phyloP scores from a whole-genome alignment of 495 filamentous ascomycete genomes.

The Evernia prunastri region DNA sequence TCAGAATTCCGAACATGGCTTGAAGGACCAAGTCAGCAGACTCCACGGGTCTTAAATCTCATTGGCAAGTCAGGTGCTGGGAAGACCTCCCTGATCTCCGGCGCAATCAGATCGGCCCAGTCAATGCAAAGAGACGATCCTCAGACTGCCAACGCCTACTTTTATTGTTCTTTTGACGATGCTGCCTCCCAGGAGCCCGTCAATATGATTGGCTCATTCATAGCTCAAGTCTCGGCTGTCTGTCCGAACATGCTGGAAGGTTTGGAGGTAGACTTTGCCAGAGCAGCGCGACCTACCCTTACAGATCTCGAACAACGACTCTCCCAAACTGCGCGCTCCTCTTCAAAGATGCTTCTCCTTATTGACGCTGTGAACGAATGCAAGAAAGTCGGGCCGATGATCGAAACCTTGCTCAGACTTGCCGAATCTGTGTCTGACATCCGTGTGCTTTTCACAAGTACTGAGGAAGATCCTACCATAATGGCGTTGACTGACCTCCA shows the following conservation, averaged over 20 bases:
- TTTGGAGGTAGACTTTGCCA: not conserved
- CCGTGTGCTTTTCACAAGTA: constrained; percentile 1
- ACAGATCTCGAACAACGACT: not conserved
- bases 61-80: constrained; percentile 3
- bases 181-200: not conserved
- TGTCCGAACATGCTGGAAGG: constrained; percentile 2
- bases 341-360: not conserved
- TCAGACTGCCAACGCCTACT: not conserved
- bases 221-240: not conserved
- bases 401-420: not conserved
- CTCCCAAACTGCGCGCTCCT: not conserved
- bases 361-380: not conserved
- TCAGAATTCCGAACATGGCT: not conserved
- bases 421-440: not conserved
- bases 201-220: constrained; percentile 1
- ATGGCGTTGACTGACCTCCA: not conserved
- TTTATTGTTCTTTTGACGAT: not conserved
- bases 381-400: not conserved
- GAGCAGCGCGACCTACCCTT: not conserved
- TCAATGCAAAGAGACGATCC: not conserved
- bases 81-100: not conserved
- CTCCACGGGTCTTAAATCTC: not conserved
- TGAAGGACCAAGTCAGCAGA: not conserved
- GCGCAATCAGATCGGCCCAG: not conserved
- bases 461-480: not conserved